phyloP scores from a whole-genome alignment of 2,329 filamentous ascomycete species.

The Aspergillus oerlinghausenensis region DNA sequence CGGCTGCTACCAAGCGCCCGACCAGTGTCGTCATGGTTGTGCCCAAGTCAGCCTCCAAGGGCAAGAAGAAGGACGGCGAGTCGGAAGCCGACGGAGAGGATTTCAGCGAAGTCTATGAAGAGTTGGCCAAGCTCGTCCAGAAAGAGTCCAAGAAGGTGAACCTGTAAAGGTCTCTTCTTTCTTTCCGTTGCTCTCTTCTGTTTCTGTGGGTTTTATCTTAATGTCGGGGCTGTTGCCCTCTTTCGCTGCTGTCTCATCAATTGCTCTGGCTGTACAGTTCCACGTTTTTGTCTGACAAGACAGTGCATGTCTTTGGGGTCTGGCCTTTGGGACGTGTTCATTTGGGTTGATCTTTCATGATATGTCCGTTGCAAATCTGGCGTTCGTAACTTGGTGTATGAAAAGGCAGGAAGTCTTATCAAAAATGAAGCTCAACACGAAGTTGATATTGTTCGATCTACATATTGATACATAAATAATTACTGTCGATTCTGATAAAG shows the following conservation, averaged over 20 bases:
- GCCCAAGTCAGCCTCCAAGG: constrained; percentile 47
- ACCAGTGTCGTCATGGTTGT: constrained; percentile 90
- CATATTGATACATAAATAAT: not conserved
- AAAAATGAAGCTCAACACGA: constrained; percentile 16
- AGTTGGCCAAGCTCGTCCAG: constrained; percentile 55
- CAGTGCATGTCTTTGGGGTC: constrained; percentile 37
- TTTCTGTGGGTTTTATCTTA: constrained; percentile 21
- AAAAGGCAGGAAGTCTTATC: constrained; percentile 32
- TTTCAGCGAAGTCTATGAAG: constrained; percentile 51
- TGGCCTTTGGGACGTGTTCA: constrained; percentile 32
- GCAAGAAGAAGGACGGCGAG: constrained; percentile 45
- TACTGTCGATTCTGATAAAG: not conserved
- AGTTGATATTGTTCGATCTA: not conserved
- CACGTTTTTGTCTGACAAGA: constrained; percentile 32
- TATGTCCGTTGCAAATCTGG: constrained; percentile 35
- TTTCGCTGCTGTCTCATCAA: constrained; percentile 14
- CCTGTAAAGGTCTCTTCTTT: constrained; percentile 36
- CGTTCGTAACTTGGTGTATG: constrained; percentile 38
- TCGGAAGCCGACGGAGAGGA: constrained; percentile 42
- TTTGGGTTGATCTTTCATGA: constrained; percentile 28
- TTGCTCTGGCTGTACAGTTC: constrained; percentile 35
- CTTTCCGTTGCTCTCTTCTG: constrained; percentile 17
- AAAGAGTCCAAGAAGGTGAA: constrained; percentile 56
- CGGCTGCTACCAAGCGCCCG: constrained; percentile 90
- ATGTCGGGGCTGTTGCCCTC: constrained; percentile 21